Evolutionary conservation across 1,284 basidiomycete genomes (phyloP).

Genomic region (Takashimella tepidaria): DNA sequence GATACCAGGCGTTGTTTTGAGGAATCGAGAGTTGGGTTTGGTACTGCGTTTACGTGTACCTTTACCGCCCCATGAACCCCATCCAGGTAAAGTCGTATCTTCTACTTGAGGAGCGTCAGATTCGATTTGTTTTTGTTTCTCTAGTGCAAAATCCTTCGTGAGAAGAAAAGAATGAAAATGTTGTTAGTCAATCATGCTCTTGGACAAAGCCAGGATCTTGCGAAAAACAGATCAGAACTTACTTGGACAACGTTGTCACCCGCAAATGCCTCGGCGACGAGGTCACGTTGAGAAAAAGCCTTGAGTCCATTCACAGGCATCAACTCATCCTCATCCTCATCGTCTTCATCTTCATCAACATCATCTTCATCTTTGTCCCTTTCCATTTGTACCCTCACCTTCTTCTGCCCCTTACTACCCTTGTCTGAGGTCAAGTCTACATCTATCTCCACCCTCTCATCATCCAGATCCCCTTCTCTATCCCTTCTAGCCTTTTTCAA

Average conservation of each 20-base stretch:
- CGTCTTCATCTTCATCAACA: slow-evolving; percentile 54
- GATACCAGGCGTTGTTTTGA: slow-evolving; percentile 77
- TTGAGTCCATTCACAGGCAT: slow-evolving; percentile 36
- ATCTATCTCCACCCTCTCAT: slow-evolving; percentile 71
- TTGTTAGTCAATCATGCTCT: too few relatives aligned
- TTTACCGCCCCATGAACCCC: slow-evolving; percentile 90
- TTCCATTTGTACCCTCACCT: slow-evolving; percentile 12
- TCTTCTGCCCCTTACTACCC: slow-evolving; percentile 9
- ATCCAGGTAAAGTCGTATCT: slow-evolving; percentile 88
- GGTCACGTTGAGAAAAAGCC: slow-evolving; percentile 58
- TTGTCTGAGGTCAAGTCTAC: slow-evolving; percentile 45
- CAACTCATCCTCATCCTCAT: slow-evolving; percentile 52
- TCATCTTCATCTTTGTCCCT: slow-evolving; percentile 22
- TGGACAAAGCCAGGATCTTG: too few relatives aligned
- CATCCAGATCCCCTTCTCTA: slow-evolving; percentile 58
- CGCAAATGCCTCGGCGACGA: slow-evolving; percentile 92
- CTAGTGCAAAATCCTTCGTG: slow-evolving; percentile 71
- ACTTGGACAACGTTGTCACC: slow-evolving; percentile 91
- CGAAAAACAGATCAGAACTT: too few relatives aligned
- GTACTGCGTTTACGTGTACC: slow-evolving; percentile 54
- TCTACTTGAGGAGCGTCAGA: slow-evolving; percentile 78
- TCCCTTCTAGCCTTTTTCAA: slow-evolving; percentile 61
- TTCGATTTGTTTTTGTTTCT: slow-evolving; percentile 71
- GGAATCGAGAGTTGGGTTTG: slow-evolving; percentile 51
- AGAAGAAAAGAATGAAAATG: neutral